These are phyloP conservation scores for Rosa chinensis DNA, from an alignment of 306 rosid species.

Conservation along the genomic window DNA sequence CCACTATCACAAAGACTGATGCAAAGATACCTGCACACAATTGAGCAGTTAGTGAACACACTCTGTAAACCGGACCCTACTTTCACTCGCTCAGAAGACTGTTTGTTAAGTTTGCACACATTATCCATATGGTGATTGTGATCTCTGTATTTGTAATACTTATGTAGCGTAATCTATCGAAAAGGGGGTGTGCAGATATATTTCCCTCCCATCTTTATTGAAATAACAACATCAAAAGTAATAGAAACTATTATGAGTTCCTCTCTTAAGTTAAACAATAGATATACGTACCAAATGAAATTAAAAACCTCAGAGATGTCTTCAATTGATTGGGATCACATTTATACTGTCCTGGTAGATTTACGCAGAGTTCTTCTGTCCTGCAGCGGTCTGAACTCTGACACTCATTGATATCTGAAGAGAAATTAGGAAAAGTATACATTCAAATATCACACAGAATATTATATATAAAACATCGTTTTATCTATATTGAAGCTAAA, in stretches of 20 bases:
- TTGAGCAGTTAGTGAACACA: background rate
- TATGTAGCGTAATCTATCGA: no score
- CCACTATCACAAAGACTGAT: background rate
- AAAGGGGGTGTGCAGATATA: no score
- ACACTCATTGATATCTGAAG: background rate
- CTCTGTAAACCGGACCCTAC: no score
- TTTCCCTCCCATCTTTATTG: no score
- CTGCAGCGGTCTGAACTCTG: background rate
- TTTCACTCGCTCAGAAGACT: no score
- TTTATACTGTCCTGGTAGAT: background rate
- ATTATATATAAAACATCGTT: background rate
- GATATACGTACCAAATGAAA: background rate
- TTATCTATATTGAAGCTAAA: background rate
- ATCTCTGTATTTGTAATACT: no score
- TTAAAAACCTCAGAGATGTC: background rate
- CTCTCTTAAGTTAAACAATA: no score
- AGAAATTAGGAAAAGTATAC: background rate
- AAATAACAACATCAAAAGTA: no score
- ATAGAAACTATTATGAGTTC: no score
- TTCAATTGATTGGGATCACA: background rate
- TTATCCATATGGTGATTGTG: no score
- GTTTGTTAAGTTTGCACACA: no score
- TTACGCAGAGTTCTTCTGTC: background rate
- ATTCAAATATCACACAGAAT: background rate
- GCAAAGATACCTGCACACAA: background rate